Conservation (phyloP, 805 yeast species). For the Starmerella bombi region DNA sequence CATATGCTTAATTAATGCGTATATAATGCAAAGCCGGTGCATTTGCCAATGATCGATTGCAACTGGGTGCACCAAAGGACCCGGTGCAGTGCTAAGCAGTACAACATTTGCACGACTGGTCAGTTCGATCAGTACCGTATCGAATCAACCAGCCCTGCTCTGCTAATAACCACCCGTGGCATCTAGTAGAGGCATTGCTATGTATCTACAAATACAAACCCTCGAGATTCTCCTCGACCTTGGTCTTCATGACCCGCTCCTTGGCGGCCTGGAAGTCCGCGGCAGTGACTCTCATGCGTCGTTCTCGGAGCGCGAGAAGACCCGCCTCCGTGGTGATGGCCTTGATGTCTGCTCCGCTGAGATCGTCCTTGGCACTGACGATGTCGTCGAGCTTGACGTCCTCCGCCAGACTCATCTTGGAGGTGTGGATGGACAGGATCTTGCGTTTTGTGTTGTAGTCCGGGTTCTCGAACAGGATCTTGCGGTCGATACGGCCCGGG, state of each 20-base stretch:
- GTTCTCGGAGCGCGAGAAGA: constrained; percentile 82
- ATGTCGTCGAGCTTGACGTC: constrained; percentile 84
- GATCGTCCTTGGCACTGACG: constrained; percentile 80
- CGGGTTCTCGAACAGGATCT: constrained; percentile 90
- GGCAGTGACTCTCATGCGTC: constrained; percentile 94
- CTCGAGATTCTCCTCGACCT: constrained; percentile 90
- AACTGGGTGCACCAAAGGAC: too few relatives aligned
- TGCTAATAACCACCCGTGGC: too few relatives aligned
- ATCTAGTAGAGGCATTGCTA: too few relatives aligned
- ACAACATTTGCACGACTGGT: too few relatives aligned
- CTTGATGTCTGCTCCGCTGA: constrained; percentile 94
- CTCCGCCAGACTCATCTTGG: constrained; percentile 77
- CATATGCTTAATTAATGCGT: too few relatives aligned
- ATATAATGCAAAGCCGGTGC: too few relatives aligned
- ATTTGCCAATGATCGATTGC: too few relatives aligned
- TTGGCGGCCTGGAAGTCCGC: constrained; percentile 87
- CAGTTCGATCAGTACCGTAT: too few relatives aligned
- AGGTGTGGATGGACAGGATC: constrained; percentile 81
- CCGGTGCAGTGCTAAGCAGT: too few relatives aligned
- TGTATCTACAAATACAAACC: constrained; percentile 81
- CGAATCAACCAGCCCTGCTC: too few relatives aligned
- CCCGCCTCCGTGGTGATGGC: constrained; percentile 98
- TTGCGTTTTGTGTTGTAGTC: constrained; percentile 86
- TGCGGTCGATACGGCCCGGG: constrained; percentile 95
- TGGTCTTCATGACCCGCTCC: constrained; percentile 90